Base-by-base conservation (phyloP, 257 asterid species). In the Solanum corneliomulleri region DNA sequence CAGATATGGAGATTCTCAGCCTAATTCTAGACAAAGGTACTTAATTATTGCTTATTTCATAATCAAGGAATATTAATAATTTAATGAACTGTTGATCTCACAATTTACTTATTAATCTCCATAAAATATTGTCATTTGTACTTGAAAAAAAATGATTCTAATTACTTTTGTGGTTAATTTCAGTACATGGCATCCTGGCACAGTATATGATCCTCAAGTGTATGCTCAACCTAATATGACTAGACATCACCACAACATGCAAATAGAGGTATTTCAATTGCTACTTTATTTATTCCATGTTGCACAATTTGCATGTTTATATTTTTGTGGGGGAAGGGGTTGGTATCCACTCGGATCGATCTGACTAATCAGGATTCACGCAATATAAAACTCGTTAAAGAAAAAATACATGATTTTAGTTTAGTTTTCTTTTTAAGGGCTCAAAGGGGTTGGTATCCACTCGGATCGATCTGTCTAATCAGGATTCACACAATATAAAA, bases 141-240 rank as follows among this genome's bases (percentile, higher is more conserved):
- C 83, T 84, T 58, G 27, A 47, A 20, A 47, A 20, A 25, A 82
- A 76, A 86, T 88, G 6, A 69, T 49, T 66, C 82, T 49, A 49
- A 45, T 41, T 80, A n/a, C 60, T 29, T 47, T 80, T 80, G 44
- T 72, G n/a, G 21, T 75, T 49, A 82, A 62, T 88, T 85, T 25
- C 93, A 96, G 98, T 90, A 80, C 69, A 47, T 93, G 96, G 98
- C 91, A 92, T 78, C 98, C 92, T 3, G 93, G 92, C 90, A 93
- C 88, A 70, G 90, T 88, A 70, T 44, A 75, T 27, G 97, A 93
- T 82, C 83, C 88, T 86, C 97, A 92, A 82, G 93, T 91, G 35
- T 91, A 68, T 87, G 89, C 86, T 44, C 97, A 92, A 90, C 96
- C 96, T 49, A 90, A 86, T 91, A 92, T 86, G 91, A 90, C 94